Evolutionary conservation across 2,329 filamentous ascomycete species (phyloP).

Genomic region (Colletotrichum paranaense): DNA sequence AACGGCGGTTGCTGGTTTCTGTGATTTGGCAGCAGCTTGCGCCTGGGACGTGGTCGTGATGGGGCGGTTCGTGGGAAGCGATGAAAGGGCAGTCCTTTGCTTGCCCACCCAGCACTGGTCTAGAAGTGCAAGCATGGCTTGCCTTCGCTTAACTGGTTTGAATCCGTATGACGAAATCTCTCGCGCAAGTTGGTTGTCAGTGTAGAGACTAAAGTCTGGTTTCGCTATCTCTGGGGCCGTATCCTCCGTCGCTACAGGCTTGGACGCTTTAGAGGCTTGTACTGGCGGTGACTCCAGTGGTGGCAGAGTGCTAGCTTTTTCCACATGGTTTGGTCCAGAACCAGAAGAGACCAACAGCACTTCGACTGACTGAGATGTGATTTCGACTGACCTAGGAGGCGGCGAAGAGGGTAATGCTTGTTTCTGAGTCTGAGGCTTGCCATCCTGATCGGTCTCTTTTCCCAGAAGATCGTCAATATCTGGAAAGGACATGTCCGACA

Average conservation of each 20-base stretch:
- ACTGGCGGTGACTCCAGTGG: neutral
- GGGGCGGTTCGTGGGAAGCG: conserved; percentile 36
- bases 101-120: conserved; percentile 78
- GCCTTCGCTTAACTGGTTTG: conserved; percentile 75
- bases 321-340: neutral
- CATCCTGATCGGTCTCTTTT: neutral
- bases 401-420: neutral
- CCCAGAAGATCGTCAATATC: conserved; percentile 31
- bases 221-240: conserved; percentile 1
- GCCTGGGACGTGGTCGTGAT: conserved; percentile 17
- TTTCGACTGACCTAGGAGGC: neutral
- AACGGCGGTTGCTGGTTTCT: conserved; percentile 32
- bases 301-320: neutral
- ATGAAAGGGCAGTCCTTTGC: conserved; percentile 39
- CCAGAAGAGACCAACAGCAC: conserved; percentile 2
- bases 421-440: neutral
- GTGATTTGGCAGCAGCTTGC: neutral
- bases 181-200: conserved; percentile 70
- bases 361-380: neutral
- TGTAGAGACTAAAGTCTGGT: conserved; percentile 71
- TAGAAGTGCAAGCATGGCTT: conserved; percentile 76
- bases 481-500: conserved; percentile 25
- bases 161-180: conserved; percentile 76
- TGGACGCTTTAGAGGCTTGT: neutral
- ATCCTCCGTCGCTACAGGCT: neutral